Evolutionary conservation across 2,329 filamentous ascomycete genomes (phyloP).

Genomic region (Emydomyces testavorans): DNA sequence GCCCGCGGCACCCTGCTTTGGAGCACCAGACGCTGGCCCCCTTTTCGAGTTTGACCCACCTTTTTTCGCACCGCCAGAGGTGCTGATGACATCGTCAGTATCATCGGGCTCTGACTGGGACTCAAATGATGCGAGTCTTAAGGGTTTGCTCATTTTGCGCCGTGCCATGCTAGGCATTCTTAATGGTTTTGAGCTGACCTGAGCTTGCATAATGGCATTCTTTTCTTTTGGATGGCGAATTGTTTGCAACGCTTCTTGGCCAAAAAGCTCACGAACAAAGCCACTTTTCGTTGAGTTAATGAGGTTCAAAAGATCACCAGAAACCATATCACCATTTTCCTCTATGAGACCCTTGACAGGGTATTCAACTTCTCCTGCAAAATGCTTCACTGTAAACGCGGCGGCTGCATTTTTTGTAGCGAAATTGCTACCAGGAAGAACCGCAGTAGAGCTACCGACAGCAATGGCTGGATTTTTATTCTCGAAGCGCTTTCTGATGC

Average conservation of each 20-base stretch:
- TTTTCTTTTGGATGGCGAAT: slow-evolving; percentile 87
- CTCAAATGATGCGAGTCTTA: slow-evolving; percentile 30
- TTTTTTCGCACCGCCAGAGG: slow-evolving; percentile 19
- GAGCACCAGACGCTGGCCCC: slow-evolving; percentile 29
- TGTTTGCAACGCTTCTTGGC: slow-evolving; percentile 88
- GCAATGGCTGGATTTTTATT: slow-evolving; percentile 85
- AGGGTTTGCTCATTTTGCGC: slow-evolving; percentile 52
- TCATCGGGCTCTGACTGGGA: slow-evolving; percentile 18
- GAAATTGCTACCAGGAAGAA: slow-evolving; percentile 81
- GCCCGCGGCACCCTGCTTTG: slow-evolving; percentile 72
- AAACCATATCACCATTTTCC: slow-evolving; percentile 92
- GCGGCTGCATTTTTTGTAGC: slow-evolving; percentile 68
- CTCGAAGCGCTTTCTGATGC: slow-evolving; percentile 82
- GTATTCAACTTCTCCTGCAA: slow-evolving; percentile 93
- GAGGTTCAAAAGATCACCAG: slow-evolving; percentile 88
- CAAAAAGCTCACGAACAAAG: slow-evolving; percentile 82
- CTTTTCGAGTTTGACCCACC: slow-evolving; percentile 23
- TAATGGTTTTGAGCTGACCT: slow-evolving; percentile 88
- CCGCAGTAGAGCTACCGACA: slow-evolving; percentile 61
- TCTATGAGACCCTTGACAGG: slow-evolving; percentile 76
- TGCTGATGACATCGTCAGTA: slow-evolving; percentile 19
- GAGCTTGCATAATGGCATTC: slow-evolving; percentile 85
- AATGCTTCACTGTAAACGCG: slow-evolving; percentile 84
- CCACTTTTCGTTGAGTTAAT: slow-evolving; percentile 78
- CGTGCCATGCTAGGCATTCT: slow-evolving; percentile 86